Base-by-base conservation (phyloP, 1,284 basidiomycete genomes). In the Tilletia horrida region DNA sequence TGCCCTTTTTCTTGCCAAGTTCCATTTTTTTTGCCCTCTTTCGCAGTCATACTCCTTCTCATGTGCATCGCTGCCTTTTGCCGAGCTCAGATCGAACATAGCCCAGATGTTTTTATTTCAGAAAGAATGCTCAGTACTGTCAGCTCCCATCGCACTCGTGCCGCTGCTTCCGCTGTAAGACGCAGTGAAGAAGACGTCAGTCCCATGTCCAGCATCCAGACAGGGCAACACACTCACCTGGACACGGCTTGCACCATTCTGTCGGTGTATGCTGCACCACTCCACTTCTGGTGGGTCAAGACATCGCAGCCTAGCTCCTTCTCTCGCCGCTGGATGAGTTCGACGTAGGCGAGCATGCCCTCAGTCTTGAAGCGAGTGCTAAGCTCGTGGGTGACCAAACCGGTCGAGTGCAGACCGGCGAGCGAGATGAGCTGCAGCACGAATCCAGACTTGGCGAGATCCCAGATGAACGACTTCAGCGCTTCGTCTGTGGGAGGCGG, bases 331-430 rank as follows among this genome's bases (percentile, higher is more conserved):
- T 81, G 80, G 48, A 81, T 73, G 11, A 79, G 69, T 40, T 78
- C 68, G 43, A 81, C 80, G 55, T 81, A 81, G 2, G 79, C 80
- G 11, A 78, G 73, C 80, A 81, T 81, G 62, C 80, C 80, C 14
- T 78, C 77, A 27, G 87, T 86, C 84, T 90, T 90, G 85, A 88
- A 94, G 21, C 72, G 67, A 25, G 73, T 68, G 31, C 80, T 74
- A 2, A 83, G 73, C 73, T 83, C 81, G 52, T 67, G 68, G 2
- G 78, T 76, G 65, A 75, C 75, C 2, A 73, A 63, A 29, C 75
- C 80, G 21, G 73, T 76, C 48, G 75, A 76, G 71, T 81, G 80
- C 16, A 81, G 65, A 21, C 80, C 80, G 21, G 80, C 80, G 7
- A 81, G 74, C 62, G 80, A 81, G 70, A 81, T 80, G 64, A 81